Evolutionary conservation across 2,329 filamentous ascomycete genomes (phyloP), one percentile per base, ranked within the genome.

Genomic region (Colletotrichum navitas): DNA sequence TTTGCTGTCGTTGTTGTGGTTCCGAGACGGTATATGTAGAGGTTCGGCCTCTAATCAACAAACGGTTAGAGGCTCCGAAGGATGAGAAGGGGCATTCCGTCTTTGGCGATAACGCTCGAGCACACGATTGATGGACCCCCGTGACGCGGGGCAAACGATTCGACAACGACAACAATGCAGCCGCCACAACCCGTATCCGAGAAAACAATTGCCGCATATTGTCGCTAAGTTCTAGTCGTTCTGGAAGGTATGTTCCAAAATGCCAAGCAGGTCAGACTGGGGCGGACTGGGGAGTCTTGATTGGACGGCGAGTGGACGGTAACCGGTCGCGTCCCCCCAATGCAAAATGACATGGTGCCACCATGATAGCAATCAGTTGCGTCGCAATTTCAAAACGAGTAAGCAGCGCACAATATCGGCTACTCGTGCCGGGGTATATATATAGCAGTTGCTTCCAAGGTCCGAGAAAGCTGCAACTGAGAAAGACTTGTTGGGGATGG

Each of bases 161-260:
- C 18, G 52, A 24, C 51, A 12, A 29, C 43, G 39, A 39, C 29
- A 21, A 52, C 34, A 47, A 34, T 21, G 41, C 34, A 32, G 64
- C 49, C 55, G 47, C 63, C 52, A 55, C 10, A 55, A 3, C 52
- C 52, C 11, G 52, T 51, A 41, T 61, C 47, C 58, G 45, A 52
- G 32, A 43, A 52, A 60, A 41, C 24, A 68, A 63, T 68, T 58
- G 51, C 49, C 68, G 58, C 64, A 68, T 34, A 21, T 26, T 32
- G 21, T 43, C 32, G 51, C 39, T 32, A 29, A 34, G 32, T 56
- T 51, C 32, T 8, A 55, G 36, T 47, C 41, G 49, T 56, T 67
- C 68, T 71, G 56, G 68, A 71, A 67, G 32, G 58, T n/a, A 36
- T n/a, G n/a, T 56, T 34, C 41, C 51, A 52, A 34, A 29, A 34